Conservation (phyloP, 345 rosid species). For the Hibiscus mutabilis region DNA sequence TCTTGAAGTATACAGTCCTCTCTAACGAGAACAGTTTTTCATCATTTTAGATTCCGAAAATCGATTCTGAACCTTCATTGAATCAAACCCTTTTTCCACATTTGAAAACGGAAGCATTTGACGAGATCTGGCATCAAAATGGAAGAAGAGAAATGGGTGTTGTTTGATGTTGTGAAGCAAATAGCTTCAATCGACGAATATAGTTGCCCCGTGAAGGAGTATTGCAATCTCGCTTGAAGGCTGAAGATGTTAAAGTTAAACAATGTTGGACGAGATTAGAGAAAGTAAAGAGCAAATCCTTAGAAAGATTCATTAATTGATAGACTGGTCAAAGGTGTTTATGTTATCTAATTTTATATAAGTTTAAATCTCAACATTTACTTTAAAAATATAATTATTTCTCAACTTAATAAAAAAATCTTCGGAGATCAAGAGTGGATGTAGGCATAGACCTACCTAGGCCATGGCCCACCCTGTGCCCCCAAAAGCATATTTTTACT, state of each 20-base stretch:
- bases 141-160: conserved; percentile 47
- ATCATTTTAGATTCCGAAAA: not conserved
- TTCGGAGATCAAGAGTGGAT: too few species aligned
- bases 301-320: too few species aligned
- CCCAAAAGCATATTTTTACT: too few species aligned
- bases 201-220: conserved; percentile 55
- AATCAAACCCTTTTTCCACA: not conserved
- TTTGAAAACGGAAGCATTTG: not conserved
- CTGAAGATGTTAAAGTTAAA: conserved; percentile 53
- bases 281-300: too few species aligned
- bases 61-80: not conserved
- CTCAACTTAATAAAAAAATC: too few species aligned
- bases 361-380: too few species aligned
- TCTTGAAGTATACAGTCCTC: not conserved
- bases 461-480: too few species aligned
- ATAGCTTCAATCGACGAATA: conserved; percentile 54
- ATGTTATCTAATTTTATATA: too few species aligned
- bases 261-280: conserved; percentile 75
- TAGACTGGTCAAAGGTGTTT: too few species aligned
- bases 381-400: too few species aligned
- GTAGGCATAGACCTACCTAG: too few species aligned
- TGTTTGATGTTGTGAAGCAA: conserved; percentile 58
- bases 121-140: conserved; percentile 13
- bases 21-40: not conserved
- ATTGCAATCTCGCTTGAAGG: conserved; percentile 63